Base-by-base conservation (phyloP, 768 basidiomycete species). In the Tremella yokohamensis region DNA sequence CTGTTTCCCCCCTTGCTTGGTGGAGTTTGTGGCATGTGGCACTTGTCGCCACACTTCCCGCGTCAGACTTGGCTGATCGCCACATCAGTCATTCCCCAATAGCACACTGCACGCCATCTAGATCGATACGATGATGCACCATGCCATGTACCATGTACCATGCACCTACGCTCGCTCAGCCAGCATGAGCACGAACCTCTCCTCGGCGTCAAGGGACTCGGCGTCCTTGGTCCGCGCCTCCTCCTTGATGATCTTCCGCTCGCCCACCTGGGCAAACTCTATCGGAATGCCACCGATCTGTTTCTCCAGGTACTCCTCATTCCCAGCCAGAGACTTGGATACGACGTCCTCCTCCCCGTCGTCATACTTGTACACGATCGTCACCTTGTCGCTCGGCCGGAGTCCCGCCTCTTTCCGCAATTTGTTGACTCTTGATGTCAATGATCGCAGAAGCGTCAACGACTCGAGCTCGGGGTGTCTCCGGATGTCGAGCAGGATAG, bases 351-450 rank as follows among this genome's bases (percentile, higher is more conserved):
- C 79, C 8, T 80, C 67, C 22, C 84, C 88, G 13, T 83, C 82
- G 68, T 87, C 85, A 74, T 94, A 88, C 57, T 78, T 78, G 79
- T 92, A 92, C 78, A 86, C 93, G 40, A 96, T 83, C 53, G 89
- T 82, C 25, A 97, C 85, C 72, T 96, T 90, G 73, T 99, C 96
- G 7, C 91, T 92, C 18, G 94, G 87, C 77, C 92, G 90, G 63
- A 98, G 80, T 13, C 92, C 91, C 1, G 91, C 92, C 77, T 92
- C 90, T 80, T 99, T 99, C 66, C 96, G 83, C 60, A 97, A 80
- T 74, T 89, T 90, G 79, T 99, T 96, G 42, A 97, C 86, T 54
- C 93, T 87, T 65, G 92, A 94, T 62, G 88, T 87, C 63, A 97
- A 77, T 76, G 94, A 90, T 45, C 96, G 84, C 47, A 89, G 86